A percentile compares a stretch with the other conserved stretches of the same genome.
Evolutionary conservation across 441 rosid genomes (phyloP).

Genomic region (Kokia cookei): DNA sequence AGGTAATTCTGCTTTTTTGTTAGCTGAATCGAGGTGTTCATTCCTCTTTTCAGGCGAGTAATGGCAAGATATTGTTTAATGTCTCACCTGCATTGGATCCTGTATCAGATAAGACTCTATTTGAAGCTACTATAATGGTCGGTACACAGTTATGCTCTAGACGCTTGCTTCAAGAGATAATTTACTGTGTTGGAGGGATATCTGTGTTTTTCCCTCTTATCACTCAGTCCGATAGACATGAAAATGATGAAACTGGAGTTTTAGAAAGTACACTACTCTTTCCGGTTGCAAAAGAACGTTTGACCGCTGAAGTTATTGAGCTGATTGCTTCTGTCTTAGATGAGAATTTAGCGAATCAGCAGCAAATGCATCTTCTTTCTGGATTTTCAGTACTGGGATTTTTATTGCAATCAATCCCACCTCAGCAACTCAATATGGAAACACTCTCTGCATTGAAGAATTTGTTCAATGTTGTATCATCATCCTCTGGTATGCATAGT

Average conservation of each 20-base stretch:
- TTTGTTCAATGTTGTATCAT: constrained; percentile 68
- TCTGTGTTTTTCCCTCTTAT: constrained; percentile 97
- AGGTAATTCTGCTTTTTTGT: neutral
- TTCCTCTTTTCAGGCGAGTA: constrained; percentile 77
- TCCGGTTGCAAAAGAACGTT: constrained; percentile 72
- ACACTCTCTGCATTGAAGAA: constrained; percentile 92
- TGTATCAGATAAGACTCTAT: constrained; percentile 55
- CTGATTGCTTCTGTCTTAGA: constrained; percentile 96
- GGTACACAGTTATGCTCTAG: constrained; percentile 96
- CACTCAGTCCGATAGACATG: constrained; percentile 82
- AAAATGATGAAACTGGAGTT: constrained; percentile 49
- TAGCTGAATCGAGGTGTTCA: constrained; percentile 8
- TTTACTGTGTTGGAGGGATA: constrained; percentile 97
- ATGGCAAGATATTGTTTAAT: constrained; percentile 82
- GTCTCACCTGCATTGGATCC: constrained; percentile 73
- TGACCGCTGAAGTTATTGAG: constrained; percentile 92
- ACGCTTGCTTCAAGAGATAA: constrained; percentile 90
- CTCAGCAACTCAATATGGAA: constrained; percentile 89
- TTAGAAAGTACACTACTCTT: constrained; percentile 48
- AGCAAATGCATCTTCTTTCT: constrained; percentile 95
- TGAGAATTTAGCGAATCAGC: constrained; percentile 93
- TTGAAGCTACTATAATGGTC: constrained; percentile 76
- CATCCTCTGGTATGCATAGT: constrained; percentile 64
- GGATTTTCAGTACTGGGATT: constrained; percentile 94
- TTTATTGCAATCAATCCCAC: constrained; percentile 89